These are phyloP conservation scores for Exophiala calicioides DNA, from an alignment of 2,329 filamentous ascomycete species.

Conservation along the genomic window DNA sequence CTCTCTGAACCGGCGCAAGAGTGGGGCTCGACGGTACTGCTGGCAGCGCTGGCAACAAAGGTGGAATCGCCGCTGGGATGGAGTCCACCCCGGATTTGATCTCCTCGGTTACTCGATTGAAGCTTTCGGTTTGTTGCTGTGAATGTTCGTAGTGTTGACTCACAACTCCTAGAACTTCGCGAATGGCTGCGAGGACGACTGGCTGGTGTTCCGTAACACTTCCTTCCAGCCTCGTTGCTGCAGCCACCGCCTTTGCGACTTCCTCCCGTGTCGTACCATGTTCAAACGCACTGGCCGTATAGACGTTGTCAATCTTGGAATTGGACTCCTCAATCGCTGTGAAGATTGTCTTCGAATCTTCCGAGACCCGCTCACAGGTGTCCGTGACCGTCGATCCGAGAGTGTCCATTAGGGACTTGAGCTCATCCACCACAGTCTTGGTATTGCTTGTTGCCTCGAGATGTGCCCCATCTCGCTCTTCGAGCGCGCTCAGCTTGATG, in stretches of 20 bases:
- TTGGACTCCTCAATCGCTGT: constrained; percentile 78
- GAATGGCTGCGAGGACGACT: constrained; percentile 80
- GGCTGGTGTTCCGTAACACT: constrained; percentile 83
- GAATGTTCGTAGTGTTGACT: constrained; percentile 87
- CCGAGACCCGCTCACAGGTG: constrained; percentile 80
- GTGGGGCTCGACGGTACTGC: constrained; percentile 33
- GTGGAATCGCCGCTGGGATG: constrained; percentile 55
- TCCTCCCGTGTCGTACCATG: constrained; percentile 82
- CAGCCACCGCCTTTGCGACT: constrained; percentile 70
- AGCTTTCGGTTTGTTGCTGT: constrained; percentile 86
- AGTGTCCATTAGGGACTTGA: constrained; percentile 82
- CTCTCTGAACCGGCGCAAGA: constrained; percentile 37
- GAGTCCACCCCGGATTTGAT: constrained; percentile 58
- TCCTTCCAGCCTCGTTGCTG: constrained; percentile 73
- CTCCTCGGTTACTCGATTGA: constrained; percentile 67
- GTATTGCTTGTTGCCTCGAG: constrained; percentile 73
- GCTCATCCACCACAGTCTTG: constrained; percentile 80
- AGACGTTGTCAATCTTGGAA: constrained; percentile 69
- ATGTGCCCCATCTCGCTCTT: constrained; percentile 71
- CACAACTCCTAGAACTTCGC: constrained; percentile 80
- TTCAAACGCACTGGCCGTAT: constrained; percentile 72
- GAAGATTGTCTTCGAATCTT: constrained; percentile 85
- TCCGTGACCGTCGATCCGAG: constrained; percentile 79
- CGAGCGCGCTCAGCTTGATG: constrained; percentile 70
- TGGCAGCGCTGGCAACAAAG: constrained; percentile 56